Conservation (phyloP, 108 stramenopile species). For the Cyclotella baltica region DNA sequence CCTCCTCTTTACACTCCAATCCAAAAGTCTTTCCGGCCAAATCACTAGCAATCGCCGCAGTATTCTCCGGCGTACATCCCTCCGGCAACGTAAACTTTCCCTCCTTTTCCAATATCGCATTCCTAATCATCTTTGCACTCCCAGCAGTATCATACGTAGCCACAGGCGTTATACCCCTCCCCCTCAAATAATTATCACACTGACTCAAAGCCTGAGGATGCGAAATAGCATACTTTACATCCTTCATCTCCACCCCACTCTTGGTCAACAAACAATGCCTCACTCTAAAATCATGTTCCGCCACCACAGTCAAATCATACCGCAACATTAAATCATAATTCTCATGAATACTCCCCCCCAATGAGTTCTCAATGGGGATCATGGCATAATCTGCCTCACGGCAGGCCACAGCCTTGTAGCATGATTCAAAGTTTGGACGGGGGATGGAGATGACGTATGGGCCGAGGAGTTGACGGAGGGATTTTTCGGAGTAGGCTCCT, state of each 20-base stretch:
- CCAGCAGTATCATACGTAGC: slow-evolving; percentile 97
- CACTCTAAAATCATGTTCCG: slow-evolving; percentile 97
- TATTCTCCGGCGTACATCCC: slow-evolving; percentile 85
- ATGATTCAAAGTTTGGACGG: slow-evolving; percentile 92
- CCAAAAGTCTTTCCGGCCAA: slow-evolving; percentile 93
- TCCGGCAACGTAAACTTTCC: slow-evolving; percentile 63
- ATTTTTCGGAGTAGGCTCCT: slow-evolving; percentile 97
- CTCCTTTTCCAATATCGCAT: slow-evolving; percentile 28
- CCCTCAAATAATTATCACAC: slow-evolving; percentile 95
- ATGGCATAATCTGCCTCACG: slow-evolving; percentile 95
- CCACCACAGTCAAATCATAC: slow-evolving; percentile 83
- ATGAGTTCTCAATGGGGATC: slow-evolving; percentile 96
- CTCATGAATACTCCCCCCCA: slow-evolving; percentile 98
- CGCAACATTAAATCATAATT: slow-evolving; percentile 98
- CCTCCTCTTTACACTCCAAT: slow-evolving; percentile 89
- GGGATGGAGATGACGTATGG: slow-evolving; percentile 86
- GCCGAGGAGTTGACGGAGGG: slow-evolving; percentile 91
- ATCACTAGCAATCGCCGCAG: slow-evolving; percentile 94
- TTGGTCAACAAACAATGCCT: slow-evolving; percentile 91
- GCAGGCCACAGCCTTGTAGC: slow-evolving; percentile 95
- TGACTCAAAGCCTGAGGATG: slow-evolving; percentile 98
- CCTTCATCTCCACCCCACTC: slow-evolving; percentile 69
- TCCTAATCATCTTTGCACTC: slow-evolving; percentile 93
- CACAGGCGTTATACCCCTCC: slow-evolving; percentile 77
- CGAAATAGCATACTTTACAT: slow-evolving; percentile 92